Base-by-base conservation (phyloP, 306 rosid genomes). In the Pterocarpus macrocarpus region DNA sequence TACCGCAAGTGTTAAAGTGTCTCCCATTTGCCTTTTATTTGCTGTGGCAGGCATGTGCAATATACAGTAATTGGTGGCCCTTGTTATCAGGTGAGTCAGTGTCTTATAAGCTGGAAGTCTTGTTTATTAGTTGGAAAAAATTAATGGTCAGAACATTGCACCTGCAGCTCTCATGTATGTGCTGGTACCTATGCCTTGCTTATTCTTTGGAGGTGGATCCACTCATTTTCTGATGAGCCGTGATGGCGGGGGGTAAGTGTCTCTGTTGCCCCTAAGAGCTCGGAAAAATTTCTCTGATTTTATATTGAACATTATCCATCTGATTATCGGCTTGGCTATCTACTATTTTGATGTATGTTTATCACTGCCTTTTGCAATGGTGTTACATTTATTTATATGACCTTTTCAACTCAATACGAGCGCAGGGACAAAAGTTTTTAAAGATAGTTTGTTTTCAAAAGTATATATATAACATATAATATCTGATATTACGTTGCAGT, bases 41-140 rank as follows among this genome's bases (percentile, higher is more conserved):
- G 22, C 47, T 78, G 64, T 77, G 84, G 81, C 90, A 95, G 99
- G 98, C 98, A 63, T 96, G 99, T 80, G 98, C 91, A 62, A 80
- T 95, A 85, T 95, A 92, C 90, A 90, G 81, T 88, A 95, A 95
- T 81, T 95, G 99, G 99, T 95, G 97, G 98, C 99, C 98, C 34
- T 86, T 95, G 99, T 76, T 96, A 80, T 86, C 98, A 82, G 99
- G 98, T 96, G 79, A 87, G 81, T 78, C 58, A 47, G 16, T 58
- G 63, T 68, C 39, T 61, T 62, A 50, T 75, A 15, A 76, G 62
- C 67, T 71, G n/a, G 58, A 58, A 76, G 55, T 75, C 68, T 12
- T 74, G 47, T 55, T 69, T 69, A 16, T 72, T 64, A 65, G 45
- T 34, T 75, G 7, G 45, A 43, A 43, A 4, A 16, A 32, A 14